Evolutionary conservation across 495 filamentous ascomycete species (phyloP), one percentile per base, ranked within the genome.

Genomic region (Usnea hakonensis): DNA sequence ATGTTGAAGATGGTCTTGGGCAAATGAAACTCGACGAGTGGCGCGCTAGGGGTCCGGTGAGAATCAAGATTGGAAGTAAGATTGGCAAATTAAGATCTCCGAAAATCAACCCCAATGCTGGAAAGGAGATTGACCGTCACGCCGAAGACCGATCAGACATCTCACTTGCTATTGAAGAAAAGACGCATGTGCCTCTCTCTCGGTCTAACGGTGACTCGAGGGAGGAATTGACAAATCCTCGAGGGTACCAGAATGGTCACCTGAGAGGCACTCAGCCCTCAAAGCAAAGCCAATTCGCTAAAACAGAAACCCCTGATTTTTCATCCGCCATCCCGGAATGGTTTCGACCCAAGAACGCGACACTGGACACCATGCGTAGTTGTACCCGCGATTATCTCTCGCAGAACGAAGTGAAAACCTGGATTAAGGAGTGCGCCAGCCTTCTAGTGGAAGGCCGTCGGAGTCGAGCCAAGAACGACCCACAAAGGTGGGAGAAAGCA

Each of bases 1-100:
- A 79, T 66, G 78, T 80, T 13, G 70, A 76, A 10, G 69, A 76
- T 53, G 76, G 77, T 2, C 65, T 81, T n/a, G 70, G 75, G 43
- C 64, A 62, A 1, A 68, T 82, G 58, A 71, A 75, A 32, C 66
- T 81, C 30, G 75, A 69, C 9, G 75, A 81, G 60, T 75, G 66
- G 66, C 43, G 60, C 2, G 40, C 54, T 21, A 56, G 66, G 17
- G 48, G 63, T 30, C 40, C 30, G 8, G 11, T 59, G 6, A 36
- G 63, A 30, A 65, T 23, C 13, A 41, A 23, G 5, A 26, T 64
- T n/a, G 65, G 65, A 21, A 17, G 26, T 33, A 13, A 2, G n/a
- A 67, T 67, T 19, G 53, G 54, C 26, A 44, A 30, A 16, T 17
- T 64, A 7, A 54, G 54, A 26, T 40, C 23, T 19, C 5, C 37